These are phyloP conservation scores for Rhodosporidiobolus odoratus DNA, from an alignment of 768 basidiomycete genomes.

Conservation along the genomic window DNA sequence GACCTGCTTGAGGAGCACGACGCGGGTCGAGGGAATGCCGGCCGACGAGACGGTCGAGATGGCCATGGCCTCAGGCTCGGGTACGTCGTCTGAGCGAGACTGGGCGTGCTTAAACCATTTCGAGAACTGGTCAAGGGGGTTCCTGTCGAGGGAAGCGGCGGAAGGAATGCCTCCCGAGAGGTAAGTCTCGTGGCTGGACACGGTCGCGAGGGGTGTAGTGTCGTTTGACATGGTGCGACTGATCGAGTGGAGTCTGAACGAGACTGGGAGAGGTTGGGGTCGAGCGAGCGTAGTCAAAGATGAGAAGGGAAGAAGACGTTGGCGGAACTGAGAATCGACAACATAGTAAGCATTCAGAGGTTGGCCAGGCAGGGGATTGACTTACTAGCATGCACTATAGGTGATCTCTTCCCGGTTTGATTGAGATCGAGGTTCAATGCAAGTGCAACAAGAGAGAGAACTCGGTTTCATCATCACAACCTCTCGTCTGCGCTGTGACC, in stretches of 20 bases:
- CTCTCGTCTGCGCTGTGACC: too few species aligned
- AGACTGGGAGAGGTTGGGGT: background rate
- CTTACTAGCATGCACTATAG: background rate
- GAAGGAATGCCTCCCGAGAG: conserved; percentile 33
- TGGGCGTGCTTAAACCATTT: conserved; percentile 65
- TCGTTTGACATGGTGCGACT: background rate
- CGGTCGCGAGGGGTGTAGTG: background rate
- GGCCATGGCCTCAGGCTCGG: conserved; percentile 86
- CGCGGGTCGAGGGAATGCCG: conserved; percentile 70
- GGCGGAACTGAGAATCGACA: background rate
- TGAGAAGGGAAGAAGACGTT: background rate
- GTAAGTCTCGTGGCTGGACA: conserved; percentile 34
- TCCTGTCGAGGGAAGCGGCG: conserved; percentile 50
- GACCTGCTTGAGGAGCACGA: conserved; percentile 86
- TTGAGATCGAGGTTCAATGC: too few species aligned
- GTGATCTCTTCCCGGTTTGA: too few species aligned
- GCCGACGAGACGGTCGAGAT: conserved; percentile 56
- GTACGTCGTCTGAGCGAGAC: conserved; percentile 50
- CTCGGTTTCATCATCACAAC: too few species aligned
- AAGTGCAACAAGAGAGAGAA: too few species aligned
- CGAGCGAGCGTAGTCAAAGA: background rate
- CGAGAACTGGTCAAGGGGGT: conserved; percentile 79
- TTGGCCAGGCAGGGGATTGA: too few species aligned
- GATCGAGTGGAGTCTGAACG: too few species aligned
- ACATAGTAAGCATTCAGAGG: too few species aligned